A percentile compares a stretch with the other conserved stretches of the same genome.
Evolutionary conservation across 345 rosid genomes (phyloP).

Genomic region (Dipteronia sinensis): DNA sequence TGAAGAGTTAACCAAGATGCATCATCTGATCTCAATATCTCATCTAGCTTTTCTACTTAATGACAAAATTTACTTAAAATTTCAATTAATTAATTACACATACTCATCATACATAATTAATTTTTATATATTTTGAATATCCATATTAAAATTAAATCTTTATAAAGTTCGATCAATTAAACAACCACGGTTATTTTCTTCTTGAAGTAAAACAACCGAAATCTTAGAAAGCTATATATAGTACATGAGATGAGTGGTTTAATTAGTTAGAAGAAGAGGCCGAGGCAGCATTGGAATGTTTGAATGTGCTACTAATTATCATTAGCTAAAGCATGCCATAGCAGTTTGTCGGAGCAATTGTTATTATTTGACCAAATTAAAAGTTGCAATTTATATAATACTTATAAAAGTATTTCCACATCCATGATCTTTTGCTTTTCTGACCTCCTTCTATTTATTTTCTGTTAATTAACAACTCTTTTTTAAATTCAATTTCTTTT

Average conservation of each 20-base stretch:
- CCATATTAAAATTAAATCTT: too few species aligned
- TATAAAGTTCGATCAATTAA: too few species aligned
- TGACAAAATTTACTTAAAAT: neutral
- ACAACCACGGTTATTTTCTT: too few species aligned
- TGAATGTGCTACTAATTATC: neutral
- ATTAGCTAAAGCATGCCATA: constrained; percentile 14
- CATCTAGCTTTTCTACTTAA: neutral
- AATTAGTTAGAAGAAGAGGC: neutral
- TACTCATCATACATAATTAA: too few species aligned
- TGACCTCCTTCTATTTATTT: neutral
- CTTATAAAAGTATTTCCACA: neutral
- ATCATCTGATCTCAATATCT: too few species aligned
- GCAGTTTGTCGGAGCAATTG: neutral
- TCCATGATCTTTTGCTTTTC: constrained; percentile 2
- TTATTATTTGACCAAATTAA: neutral
- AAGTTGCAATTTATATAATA: neutral
- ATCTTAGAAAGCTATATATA: too few species aligned
- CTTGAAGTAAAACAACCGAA: too few species aligned
- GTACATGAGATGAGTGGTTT: neutral
- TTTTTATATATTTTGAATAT: too few species aligned
- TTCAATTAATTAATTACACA: neutral
- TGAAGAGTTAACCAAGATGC: too few species aligned
- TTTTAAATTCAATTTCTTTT: neutral
- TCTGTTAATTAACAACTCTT: neutral
- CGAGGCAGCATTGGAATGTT: neutral